Conservation (phyloP, 2,329 filamentous ascomycete species). For the Alternaria ventricosa region DNA sequence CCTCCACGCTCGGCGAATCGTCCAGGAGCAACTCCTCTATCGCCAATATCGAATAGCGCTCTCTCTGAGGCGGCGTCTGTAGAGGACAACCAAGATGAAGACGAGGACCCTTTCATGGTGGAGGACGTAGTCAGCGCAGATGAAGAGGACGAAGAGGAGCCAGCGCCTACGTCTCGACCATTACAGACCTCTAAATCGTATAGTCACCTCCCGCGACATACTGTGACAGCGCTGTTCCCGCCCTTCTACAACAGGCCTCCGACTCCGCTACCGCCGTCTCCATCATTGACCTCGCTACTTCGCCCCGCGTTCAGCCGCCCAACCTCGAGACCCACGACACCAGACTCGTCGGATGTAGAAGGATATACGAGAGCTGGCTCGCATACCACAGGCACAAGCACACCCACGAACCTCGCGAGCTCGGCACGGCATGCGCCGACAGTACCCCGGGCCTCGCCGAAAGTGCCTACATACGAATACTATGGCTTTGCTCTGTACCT, state of each 20-base stretch:
- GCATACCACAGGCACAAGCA: slow-evolving; percentile 32
- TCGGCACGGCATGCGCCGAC: slow-evolving; percentile 66
- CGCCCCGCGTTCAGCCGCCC: slow-evolving; percentile 68
- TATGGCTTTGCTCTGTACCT: slow-evolving; percentile 98
- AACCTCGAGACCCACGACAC: slow-evolving; percentile 84
- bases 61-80: slow-evolving; percentile 49
- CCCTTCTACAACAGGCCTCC: slow-evolving; percentile 98
- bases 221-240: slow-evolving; percentile 63
- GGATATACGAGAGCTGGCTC: slow-evolving; percentile 20
- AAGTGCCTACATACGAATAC: slow-evolving; percentile 99
- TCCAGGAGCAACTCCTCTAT: slow-evolving; percentile 23
- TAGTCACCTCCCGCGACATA: slow-evolving; percentile 50
- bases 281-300: slow-evolving; percentile 88
- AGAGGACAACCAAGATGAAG: slow-evolving; percentile 22
- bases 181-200: slow-evolving; percentile 55
- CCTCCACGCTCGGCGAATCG: slow-evolving; percentile 13
- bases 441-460: slow-evolving; percentile 83
- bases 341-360: slow-evolving; percentile 89
- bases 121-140: slow-evolving; percentile 30
- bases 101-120: slow-evolving; percentile 23
- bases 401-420: slow-evolving; percentile 62
- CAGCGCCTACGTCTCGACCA: slow-evolving; percentile 36
- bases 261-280: slow-evolving; percentile 89
- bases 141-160: slow-evolving; percentile 11
- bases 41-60: slow-evolving; percentile 24